Evolutionary conservation across 306 rosid genomes (phyloP).

Genomic region (Vicia villosa): DNA sequence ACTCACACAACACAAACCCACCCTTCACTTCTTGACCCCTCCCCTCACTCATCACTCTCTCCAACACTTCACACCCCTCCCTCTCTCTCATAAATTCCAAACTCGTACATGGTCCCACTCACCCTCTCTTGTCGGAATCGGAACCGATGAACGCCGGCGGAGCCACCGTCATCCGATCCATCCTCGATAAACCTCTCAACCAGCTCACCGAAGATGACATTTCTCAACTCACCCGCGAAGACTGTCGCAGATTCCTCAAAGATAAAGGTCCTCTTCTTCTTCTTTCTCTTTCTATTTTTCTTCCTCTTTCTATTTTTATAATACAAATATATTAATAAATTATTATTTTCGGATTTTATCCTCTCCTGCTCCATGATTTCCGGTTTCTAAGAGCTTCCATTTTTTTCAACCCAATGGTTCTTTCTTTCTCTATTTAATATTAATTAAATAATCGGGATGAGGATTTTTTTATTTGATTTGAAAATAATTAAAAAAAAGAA

Average conservation of each 20-base stretch:
- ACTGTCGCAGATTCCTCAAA: constrained; percentile 92
- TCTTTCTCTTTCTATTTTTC: not conserved
- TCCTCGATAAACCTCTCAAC: constrained; percentile 86
- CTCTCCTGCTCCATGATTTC: constrained; percentile 51
- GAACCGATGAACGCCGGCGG: constrained; percentile 71
- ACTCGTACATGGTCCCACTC: constrained; percentile 39
- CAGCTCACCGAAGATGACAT: constrained; percentile 98
- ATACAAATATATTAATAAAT: not conserved
- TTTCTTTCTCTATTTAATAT: not conserved
- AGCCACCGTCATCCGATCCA: constrained; percentile 64
- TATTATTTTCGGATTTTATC: constrained; percentile 35
- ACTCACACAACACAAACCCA: not conserved
- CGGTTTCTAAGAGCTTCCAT: constrained; percentile 49
- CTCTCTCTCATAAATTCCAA: not conserved
- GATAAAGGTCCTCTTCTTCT: constrained; percentile 68
- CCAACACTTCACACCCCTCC: constrained; percentile 7
- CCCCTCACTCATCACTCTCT: too few species aligned
- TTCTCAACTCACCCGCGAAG: constrained; percentile 98
- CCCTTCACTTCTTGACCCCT: not conserved
- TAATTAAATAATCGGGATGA: constrained; percentile 24
- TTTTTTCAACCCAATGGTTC: constrained; percentile 11
- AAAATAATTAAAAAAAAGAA: not conserved
- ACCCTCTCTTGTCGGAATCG: constrained; percentile 33
- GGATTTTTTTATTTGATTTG: not conserved
- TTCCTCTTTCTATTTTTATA: too few species aligned